Evolutionary conservation across 23 red algal genomes (phyloP), one percentile per base, ranked within the genome.

Genomic region (Gracilaria vermiculophylla): DNA sequence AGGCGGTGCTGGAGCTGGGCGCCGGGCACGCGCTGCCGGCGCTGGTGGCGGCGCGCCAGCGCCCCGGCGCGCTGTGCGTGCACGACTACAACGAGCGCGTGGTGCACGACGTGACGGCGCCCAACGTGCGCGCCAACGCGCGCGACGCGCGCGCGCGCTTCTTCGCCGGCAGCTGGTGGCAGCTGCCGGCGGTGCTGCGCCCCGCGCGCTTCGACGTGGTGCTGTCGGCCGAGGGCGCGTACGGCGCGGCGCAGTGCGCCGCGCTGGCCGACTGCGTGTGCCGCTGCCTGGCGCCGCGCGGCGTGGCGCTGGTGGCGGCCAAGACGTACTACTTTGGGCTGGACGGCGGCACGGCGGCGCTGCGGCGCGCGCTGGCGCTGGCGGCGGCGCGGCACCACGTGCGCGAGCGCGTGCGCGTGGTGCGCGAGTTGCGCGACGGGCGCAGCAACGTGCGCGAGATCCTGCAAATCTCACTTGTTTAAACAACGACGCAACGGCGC

Each of bases 301-400:
- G 89, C 73, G 55, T 80, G 33, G 95, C 90, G 9, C 87, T 94
- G 14, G 40, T 97, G 21, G 82, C 82, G 21, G 89, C 82, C 36
- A 97, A 97, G 81, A 70, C 52, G 7, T 97, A 94, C 43, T 97
- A 97, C 72, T 97, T 97, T 94, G 95, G 95, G 37, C 89, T 97
- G 8, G 90, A 89, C 27, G 95, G 95, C 41, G 89, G 95, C 29
- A 94, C 66, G 28, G 16, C 20, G 15, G 83, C 69, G 5, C 94
- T 97, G 29, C 44, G 65, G 15, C 37, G 37, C 23, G 33, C 83
- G 12, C 29, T 61, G 41, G 49, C 71, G 45, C 16, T 19, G 28
- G 19, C 13, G 44, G 69, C 76, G 44, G 41, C 43, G 43, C 12
- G 5, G 25, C 3, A 1, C 2, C 27, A 44, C 53, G 45, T 91